phyloP scores from a whole-genome alignment of 371 early-diverging fungal genomes.

The Choanephora cucurbitarum region DNA sequence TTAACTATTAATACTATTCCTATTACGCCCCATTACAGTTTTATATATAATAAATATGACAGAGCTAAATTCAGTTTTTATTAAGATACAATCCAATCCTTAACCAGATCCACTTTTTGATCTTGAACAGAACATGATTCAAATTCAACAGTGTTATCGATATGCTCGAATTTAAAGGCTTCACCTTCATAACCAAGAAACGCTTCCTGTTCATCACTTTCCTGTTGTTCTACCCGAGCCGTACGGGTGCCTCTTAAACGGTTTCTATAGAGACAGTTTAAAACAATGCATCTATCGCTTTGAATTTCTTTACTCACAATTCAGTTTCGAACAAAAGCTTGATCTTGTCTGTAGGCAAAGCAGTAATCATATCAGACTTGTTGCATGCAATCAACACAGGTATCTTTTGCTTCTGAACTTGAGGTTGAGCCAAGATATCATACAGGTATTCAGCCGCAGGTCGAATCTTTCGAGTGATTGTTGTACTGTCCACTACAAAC shows the following conservation, averaged over 20 bases:
- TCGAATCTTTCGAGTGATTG: slow-evolving; percentile 51
- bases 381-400: slow-evolving; percentile 82
- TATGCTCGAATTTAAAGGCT: slow-evolving; percentile 77
- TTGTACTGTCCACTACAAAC: slow-evolving; percentile 80
- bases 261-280: slow-evolving; percentile 50
- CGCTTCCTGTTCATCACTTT: slow-evolving; percentile 58
- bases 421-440: slow-evolving; percentile 69
- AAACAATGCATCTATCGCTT: too few relatives aligned
- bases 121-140: slow-evolving; percentile 59
- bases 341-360: slow-evolving; percentile 66
- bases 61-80: slow-evolving; percentile 3
- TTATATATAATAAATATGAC: too few relatives aligned
- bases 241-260: slow-evolving; percentile 66
- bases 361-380: slow-evolving; percentile 77
- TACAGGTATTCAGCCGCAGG: slow-evolving; percentile 73
- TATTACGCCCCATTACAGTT: too few relatives aligned
- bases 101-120: slow-evolving; percentile 43
- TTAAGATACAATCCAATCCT: slow-evolving; percentile 40
- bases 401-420: slow-evolving; percentile 55
- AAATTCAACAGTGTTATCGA: slow-evolving; percentile 69
- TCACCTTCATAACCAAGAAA: slow-evolving; percentile 83
- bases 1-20: too few relatives aligned
- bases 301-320: too few relatives aligned
- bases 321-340: slow-evolving; percentile 71
- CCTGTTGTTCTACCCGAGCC: slow-evolving; percentile 68